Percentiles rank a stretch among this genome's conserved stretches.
These are phyloP conservation scores for Ophiognomonia clavigignenti-juglandacearum DNA, from an alignment of 2,329 filamentous ascomycete species.

Conservation along the genomic window DNA sequence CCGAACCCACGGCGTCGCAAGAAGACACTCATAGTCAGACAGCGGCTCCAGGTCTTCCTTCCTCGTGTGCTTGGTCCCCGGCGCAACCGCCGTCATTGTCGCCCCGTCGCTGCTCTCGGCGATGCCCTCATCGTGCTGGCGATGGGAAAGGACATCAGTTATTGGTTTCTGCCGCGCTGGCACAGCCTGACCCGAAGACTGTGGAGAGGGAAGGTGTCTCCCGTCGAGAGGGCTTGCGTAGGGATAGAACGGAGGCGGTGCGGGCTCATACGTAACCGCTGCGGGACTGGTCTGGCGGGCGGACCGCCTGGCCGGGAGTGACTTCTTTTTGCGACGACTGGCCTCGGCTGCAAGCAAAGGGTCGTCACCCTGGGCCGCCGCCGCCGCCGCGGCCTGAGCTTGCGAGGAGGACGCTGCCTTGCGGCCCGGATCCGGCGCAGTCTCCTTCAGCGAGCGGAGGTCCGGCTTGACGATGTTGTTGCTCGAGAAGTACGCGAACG, in stretches of 20 bases:
- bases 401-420: background rate
- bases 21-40: slow-evolving; percentile 29
- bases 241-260: too few relatives aligned
- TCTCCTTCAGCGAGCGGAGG: slow-evolving; percentile 20
- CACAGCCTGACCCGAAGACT: background rate
- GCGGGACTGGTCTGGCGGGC: background rate
- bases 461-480: slow-evolving; percentile 25
- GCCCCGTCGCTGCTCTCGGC: background rate
- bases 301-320: slow-evolving; percentile 9
- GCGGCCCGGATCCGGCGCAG: background rate
- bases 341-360: too few relatives aligned
- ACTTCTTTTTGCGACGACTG: too few relatives aligned
- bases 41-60: slow-evolving; percentile 23
- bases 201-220: too few relatives aligned
- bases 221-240: too few relatives aligned
- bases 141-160: too few relatives aligned
- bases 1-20: slow-evolving; percentile 32
- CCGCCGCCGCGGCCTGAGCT: too few relatives aligned
- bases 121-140: too few relatives aligned
- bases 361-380: too few relatives aligned
- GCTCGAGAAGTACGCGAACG: slow-evolving; percentile 30
- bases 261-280: background rate
- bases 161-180: background rate
- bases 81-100: background rate
- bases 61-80: background rate